Percentiles rank a stretch among this genome's conserved stretches.
Conservation (phyloP, 2,329 filamentous ascomycete genomes). For the Fonsecaea pedrosoi region DNA sequence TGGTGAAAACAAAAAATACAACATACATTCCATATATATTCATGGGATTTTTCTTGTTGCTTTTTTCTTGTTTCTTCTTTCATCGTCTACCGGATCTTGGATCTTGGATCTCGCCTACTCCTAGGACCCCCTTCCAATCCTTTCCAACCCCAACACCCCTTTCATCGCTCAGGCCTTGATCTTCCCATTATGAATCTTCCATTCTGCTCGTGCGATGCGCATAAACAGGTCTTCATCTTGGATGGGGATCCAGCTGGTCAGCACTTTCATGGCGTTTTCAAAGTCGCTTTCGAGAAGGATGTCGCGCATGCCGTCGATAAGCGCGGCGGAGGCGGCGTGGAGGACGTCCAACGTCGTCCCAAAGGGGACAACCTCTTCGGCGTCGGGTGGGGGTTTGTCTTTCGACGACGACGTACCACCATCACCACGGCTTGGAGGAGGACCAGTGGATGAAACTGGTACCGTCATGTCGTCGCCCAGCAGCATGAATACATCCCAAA, state of each 20-base stretch:
- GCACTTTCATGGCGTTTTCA: conserved; percentile 95
- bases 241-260: conserved; percentile 92
- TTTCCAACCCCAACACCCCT: conserved; percentile 39
- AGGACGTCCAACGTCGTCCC: conserved; percentile 79
- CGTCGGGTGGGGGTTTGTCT: conserved; percentile 27
- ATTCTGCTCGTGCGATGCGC: conserved; percentile 86
- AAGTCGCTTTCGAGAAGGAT: conserved; percentile 92
- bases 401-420: conserved; percentile 33
- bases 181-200: conserved; percentile 65
- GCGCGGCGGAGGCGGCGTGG: conserved; percentile 85
- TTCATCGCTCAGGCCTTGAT: conserved; percentile 41
- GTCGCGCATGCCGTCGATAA: conserved; percentile 88
- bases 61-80: too few species aligned
- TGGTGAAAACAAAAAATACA: too few species aligned
- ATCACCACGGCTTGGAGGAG: conserved; percentile 39
- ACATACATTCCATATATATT: too few species aligned
- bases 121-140: too few species aligned
- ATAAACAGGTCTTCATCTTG: conserved; percentile 93
- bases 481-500: conserved; percentile 98
- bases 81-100: too few species aligned
- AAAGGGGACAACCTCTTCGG: conserved; percentile 44
- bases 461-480: conserved; percentile 69
- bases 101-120: too few species aligned
- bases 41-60: too few species aligned
- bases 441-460: neutral